Base-by-base conservation (phyloP, 768 basidiomycete genomes). In the Cyclocybe cylindracea region DNA sequence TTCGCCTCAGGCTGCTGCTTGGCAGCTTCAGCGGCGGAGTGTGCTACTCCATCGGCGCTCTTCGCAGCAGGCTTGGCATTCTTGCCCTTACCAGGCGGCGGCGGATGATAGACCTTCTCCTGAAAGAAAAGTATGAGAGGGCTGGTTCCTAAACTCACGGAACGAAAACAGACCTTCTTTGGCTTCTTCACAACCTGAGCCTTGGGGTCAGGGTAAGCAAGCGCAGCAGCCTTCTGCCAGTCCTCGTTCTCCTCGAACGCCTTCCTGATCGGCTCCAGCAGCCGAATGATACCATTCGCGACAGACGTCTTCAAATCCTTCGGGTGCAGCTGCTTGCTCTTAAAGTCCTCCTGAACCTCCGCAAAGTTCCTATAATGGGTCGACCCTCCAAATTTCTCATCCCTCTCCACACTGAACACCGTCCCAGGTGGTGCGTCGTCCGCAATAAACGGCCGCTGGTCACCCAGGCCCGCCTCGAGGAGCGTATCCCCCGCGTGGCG, bases 251-350 rank as follows among this genome's bases (percentile, higher is more conserved):
- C 81, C 60, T 86, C 79, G 62, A 92, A 98, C 45, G 83, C 79
- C 56, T 84, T 80, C 56, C 88, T 81, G 44, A 99, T 86, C 0
- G 96, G 95, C 14, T 82, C 84, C 50, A 98, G 70, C 39, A 99
- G 71, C 19, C 76, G 75, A 62, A 82, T 78, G 65, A 98, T 85
- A 10, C 84, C 86, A 33, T 85, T 82, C 39, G 81, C 79, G 11
- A 96, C 91, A 0, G 84, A 79, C 3, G 68, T 69, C 77, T 99
- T 99, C 64, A 98, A 71, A 69, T 97, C 97, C 32, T 84, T 86
- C 6, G 97, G 97, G 67, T 97, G 94, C 4, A 99, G 61, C 56
- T 82, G 80, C 71, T 85, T 87, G 51, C 76, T 78, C 31, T 76
- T 82, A 64, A 94, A 99, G 47, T 89, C 91, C 14, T 76, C 74